Conservation (phyloP, 208 protist species). For the Trypanosoma boissoni region DNA sequence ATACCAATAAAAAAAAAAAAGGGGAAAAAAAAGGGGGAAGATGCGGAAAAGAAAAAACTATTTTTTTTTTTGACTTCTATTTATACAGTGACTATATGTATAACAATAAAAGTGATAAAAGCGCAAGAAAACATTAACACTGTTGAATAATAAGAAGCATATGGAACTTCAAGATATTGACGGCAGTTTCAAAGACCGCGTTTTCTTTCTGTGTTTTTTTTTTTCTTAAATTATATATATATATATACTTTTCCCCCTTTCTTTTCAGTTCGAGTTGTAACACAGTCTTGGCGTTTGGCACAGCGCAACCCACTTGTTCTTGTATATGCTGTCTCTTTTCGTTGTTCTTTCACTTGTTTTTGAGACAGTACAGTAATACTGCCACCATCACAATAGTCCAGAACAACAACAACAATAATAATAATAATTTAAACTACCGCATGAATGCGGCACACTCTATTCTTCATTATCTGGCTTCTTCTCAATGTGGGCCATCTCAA, state of each 20-base stretch:
- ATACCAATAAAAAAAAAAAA: not conserved
- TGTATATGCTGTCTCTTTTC: too few relatives aligned
- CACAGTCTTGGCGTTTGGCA: too few relatives aligned
- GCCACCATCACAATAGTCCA: too few relatives aligned
- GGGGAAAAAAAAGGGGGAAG: not conserved
- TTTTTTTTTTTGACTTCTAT: too few relatives aligned
- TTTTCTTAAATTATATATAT: not conserved
- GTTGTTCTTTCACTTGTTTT: too few relatives aligned
- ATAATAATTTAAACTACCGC: constrained; percentile 1
- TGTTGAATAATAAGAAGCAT: too few relatives aligned
- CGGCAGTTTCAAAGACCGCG: not conserved
- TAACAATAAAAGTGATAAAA: too few relatives aligned
- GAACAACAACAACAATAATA: constrained; percentile 19
- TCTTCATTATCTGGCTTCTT: constrained; percentile 43
- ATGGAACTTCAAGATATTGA: too few relatives aligned
- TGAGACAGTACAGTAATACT: too few relatives aligned
- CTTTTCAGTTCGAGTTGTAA: not conserved
- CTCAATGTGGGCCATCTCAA: constrained; percentile 40
- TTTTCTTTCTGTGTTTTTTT: constrained; percentile 2
- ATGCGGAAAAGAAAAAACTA: not conserved
- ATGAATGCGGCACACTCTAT: constrained; percentile 17
- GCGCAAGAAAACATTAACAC: too few relatives aligned
- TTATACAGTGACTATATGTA: too few relatives aligned
- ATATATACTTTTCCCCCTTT: not conserved
- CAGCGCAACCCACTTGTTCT: too few relatives aligned